Evolutionary conservation across 1,284 basidiomycete genomes (phyloP), one percentile per base, ranked within the genome.

Genomic region (Cryptococcus sp.): DNA sequence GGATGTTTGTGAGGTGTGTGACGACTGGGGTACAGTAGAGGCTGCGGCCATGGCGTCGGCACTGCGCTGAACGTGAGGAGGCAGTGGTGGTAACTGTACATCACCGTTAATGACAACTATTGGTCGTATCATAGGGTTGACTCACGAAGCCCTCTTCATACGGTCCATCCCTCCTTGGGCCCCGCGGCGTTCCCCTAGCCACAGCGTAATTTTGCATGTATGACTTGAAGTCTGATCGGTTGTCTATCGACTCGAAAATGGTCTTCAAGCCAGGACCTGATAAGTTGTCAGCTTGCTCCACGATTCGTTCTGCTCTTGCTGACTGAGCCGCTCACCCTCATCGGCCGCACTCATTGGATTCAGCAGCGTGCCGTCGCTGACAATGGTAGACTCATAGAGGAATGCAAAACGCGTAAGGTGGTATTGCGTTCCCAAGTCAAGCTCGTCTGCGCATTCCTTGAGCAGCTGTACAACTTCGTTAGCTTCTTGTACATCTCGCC

Each of bases 161-260:
- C 6, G 89, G 89, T 4, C 90, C 91, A 63, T 92, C 89, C 65
- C 91, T 81, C 57, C 89, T 82, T 19, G 88, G 90, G 11, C 88
- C 90, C 50, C 76, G 72, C 8, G 86, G 83, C 38, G 82, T 79
- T 16, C 84, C 91, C 61, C 90, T 88, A 6, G 91, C 91, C 64
- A 85, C 81, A 5, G 90, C 88, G 73, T 96, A 99, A 72, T 96
- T 93, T 74, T 96, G 90, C 93, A 99, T 96, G 77, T 89, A 99
- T 20, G 85, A 85, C 79, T 90, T 95, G 80, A 99, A 99, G 78
- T 99, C 96, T 43, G 86, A 82, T 25, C 92, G 86, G 70, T 94
- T 94, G 79, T 99, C 95, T 67, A 99, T 96, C 10, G 85, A 83
- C 74, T 98, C 93, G 55, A 90, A 88, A 7, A 91, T 86, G 0